phyloP scores from a whole-genome alignment of 106 monocot species.

The Dendrobium catenatum region DNA sequence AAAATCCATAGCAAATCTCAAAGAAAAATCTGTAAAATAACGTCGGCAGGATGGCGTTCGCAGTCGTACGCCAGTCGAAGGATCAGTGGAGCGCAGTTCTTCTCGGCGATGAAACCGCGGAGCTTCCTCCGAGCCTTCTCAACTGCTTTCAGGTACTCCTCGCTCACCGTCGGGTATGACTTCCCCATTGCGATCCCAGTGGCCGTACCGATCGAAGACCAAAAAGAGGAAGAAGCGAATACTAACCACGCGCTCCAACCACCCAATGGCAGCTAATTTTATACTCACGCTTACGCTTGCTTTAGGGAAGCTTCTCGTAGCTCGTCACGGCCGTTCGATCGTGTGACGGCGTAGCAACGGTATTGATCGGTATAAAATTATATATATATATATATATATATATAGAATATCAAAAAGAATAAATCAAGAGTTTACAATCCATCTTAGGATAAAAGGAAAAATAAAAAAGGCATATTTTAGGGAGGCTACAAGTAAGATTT shows the following conservation, averaged over 20 bases:
- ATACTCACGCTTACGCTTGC: not conserved
- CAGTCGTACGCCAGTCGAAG: slow-evolving; percentile 73
- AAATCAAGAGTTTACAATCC: too few relatives aligned
- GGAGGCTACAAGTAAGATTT: too few relatives aligned
- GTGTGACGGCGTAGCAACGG: not conserved
- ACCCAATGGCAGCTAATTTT: not conserved
- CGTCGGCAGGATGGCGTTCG: not conserved
- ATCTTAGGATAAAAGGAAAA: too few relatives aligned
- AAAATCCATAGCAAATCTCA: not conserved
- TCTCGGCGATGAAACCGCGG: slow-evolving; percentile 83
- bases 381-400: too few relatives aligned
- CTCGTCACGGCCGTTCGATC: not conserved
- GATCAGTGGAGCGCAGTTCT: slow-evolving; percentile 92
- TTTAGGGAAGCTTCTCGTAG: slow-evolving; percentile 3
- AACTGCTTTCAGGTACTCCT: slow-evolving; percentile 70
- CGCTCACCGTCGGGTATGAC: slow-evolving; percentile 71
- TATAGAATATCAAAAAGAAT: too few relatives aligned
- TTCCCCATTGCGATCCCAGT: slow-evolving; percentile 43
- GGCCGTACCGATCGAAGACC: not conserved
- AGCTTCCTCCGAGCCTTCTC: slow-evolving; percentile 77
- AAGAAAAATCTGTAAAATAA: not conserved
- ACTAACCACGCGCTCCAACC: too few relatives aligned
- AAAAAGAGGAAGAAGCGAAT: not conserved
- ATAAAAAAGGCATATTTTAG: too few relatives aligned
- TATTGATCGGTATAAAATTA: not conserved